A percentile compares a stretch with the other conserved stretches of the same genome.
Conservation (phyloP, 1,284 basidiomycete species). For the Trametes sp. region DNA sequence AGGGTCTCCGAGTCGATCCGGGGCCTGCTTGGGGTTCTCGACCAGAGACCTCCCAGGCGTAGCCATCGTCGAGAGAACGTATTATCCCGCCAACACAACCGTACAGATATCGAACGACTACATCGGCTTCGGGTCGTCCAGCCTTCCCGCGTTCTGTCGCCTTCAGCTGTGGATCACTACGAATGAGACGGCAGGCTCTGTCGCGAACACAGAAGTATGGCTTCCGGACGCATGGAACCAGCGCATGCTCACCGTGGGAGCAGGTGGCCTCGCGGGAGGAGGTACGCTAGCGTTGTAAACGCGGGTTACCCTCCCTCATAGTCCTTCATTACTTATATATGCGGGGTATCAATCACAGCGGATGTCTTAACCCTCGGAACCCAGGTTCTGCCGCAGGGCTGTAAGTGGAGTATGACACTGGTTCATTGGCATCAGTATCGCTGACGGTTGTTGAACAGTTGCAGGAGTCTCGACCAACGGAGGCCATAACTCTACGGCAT, state of each 20-base stretch:
- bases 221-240: slow-evolving; percentile 35
- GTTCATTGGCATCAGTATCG: too few relatives aligned
- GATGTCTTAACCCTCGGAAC: too few relatives aligned
- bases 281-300: too few relatives aligned
- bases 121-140: slow-evolving; percentile 14
- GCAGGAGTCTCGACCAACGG: not conserved
- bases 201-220: slow-evolving; percentile 33
- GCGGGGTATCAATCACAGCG: too few relatives aligned
- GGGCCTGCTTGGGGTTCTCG: not conserved
- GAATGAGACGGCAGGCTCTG: slow-evolving; percentile 32
- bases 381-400: too few relatives aligned
- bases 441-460: not conserved
- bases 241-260: slow-evolving; percentile 31
- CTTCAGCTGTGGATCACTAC: slow-evolving; percentile 30
- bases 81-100: slow-evolving; percentile 20
- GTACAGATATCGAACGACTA: slow-evolving; percentile 25
- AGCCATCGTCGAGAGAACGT: slow-evolving; percentile 13
- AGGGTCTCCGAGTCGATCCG: too few relatives aligned
- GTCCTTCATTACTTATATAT: too few relatives aligned
- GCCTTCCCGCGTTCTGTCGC: slow-evolving; percentile 33
- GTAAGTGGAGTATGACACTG: too few relatives aligned
- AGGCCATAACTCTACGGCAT: not conserved
- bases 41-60: slow-evolving; percentile 6
- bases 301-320: too few relatives aligned
- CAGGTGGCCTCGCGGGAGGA: slow-evolving; percentile 30